Percentiles rank a stretch among this genome's conserved stretches.
Evolutionary conservation across 1,284 basidiomycete genomes (phyloP).

Genomic region (Vanrija sp.): DNA sequence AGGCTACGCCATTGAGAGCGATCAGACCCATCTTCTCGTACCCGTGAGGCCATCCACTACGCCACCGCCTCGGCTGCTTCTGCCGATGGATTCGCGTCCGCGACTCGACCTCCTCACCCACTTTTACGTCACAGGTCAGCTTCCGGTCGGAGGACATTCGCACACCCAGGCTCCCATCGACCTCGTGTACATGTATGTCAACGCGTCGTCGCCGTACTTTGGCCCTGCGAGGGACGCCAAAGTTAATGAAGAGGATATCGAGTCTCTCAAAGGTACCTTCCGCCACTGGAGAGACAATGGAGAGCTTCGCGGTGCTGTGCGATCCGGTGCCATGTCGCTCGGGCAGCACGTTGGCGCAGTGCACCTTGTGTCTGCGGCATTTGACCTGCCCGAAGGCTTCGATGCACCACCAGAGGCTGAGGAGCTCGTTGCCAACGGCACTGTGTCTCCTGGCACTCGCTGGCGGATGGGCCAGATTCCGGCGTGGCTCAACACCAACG

Average conservation of each 20-base stretch:
- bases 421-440: slow-evolving; percentile 2
- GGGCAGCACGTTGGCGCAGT: slow-evolving; percentile 22
- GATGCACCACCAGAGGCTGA: slow-evolving; percentile 3
- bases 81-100: slow-evolving; percentile 12
- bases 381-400: slow-evolving; percentile 13
- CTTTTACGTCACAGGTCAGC: slow-evolving; percentile 19
- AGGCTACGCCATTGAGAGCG: slow-evolving; percentile 10
- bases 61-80: slow-evolving; percentile 8
- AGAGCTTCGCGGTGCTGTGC: slow-evolving; percentile 37
- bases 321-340: slow-evolving; percentile 27
- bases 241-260: slow-evolving; percentile 21
- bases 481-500: slow-evolving; percentile 36
- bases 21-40: slow-evolving; percentile 20
- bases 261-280: slow-evolving; percentile 9
- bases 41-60: not conserved
- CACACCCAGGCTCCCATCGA: slow-evolving; percentile 20
- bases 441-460: not conserved
- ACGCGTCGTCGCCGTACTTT: slow-evolving; percentile 30
- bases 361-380: slow-evolving; percentile 39
- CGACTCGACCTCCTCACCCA: slow-evolving; percentile 14
- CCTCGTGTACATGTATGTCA: slow-evolving; percentile 41
- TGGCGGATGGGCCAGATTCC: slow-evolving; percentile 41
- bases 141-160: not conserved
- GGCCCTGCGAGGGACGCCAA: slow-evolving; percentile 19
- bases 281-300: slow-evolving; percentile 43